phyloP scores from a whole-genome alignment of 2,329 filamentous ascomycete genomes.

The Paracorniculantispora psalliotae region DNA sequence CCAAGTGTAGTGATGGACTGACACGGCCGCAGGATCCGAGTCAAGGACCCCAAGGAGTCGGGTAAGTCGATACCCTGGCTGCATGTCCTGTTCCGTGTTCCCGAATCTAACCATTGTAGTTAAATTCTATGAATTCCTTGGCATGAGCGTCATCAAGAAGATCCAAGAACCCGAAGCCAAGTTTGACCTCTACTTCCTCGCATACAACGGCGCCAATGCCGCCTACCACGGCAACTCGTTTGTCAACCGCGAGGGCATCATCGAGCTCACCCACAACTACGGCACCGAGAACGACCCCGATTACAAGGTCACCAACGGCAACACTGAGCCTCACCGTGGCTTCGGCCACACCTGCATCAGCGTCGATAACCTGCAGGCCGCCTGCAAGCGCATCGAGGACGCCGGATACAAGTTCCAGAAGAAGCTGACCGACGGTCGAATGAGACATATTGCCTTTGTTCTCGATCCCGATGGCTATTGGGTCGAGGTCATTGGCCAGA shows the following conservation, averaged over 20 bases:
- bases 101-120: conserved; percentile 40
- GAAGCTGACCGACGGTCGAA: conserved; percentile 82
- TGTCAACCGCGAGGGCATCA: conserved; percentile 81
- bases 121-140: conserved; percentile 91
- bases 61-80: conserved; percentile 37
- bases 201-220: conserved; percentile 73
- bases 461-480: conserved; percentile 85
- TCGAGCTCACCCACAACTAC: conserved; percentile 82
- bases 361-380: conserved; percentile 80
- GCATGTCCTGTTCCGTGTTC: neutral
- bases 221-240: conserved; percentile 64
- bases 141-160: conserved; percentile 78
- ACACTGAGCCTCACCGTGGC: conserved; percentile 77
- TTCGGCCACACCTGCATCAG: conserved; percentile 84
- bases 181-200: conserved; percentile 94
- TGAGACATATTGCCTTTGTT: conserved; percentile 84
- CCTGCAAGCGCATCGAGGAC: conserved; percentile 83
- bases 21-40: conserved; percentile 62
- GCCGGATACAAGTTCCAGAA: conserved; percentile 94
- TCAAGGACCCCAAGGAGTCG: conserved; percentile 86
- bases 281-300: conserved; percentile 81
- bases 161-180: conserved; percentile 79
- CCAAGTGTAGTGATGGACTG: conserved; percentile 10
- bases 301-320: conserved; percentile 82
- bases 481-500: conserved; percentile 77